A percentile compares a stretch with the other conserved stretches of the same genome.
phyloP scores from a whole-genome alignment of 305 asterid genomes.

The Stenogyne calaminthoides region DNA sequence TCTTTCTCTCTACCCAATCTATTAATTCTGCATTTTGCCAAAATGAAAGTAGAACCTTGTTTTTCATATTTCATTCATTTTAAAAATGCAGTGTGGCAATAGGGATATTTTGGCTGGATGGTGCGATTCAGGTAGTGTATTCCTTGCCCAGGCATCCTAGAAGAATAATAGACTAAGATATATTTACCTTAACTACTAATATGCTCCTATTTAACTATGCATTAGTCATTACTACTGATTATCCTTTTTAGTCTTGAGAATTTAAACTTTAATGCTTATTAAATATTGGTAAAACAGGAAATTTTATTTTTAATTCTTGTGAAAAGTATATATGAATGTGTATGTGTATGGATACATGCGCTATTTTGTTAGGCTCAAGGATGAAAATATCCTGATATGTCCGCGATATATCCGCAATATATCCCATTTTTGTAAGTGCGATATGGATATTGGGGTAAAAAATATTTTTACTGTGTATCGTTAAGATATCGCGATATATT shows the following conservation, averaged over 20 bases:
- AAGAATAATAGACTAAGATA: background rate
- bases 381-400: no score
- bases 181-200: background rate
- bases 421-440: no score
- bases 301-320: no score
- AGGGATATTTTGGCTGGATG: conserved; percentile 58
- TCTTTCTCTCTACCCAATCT: background rate
- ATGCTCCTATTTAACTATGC: background rate
- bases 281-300: no score
- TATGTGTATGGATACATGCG: no score
- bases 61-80: conserved; percentile 14
- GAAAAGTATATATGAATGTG: no score
- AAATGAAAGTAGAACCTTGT: conserved; percentile 1
- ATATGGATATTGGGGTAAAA: no score
- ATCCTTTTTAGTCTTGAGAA: background rate
- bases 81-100: conserved; percentile 36
- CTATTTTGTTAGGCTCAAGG: no score
- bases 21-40: background rate
- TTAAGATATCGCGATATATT: no score
- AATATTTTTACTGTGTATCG: no score
- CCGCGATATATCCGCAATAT: no score
- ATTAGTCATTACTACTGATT: no score
- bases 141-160: conserved; percentile 46
- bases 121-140: conserved; percentile 59
- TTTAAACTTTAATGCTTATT: background rate